Conservation (phyloP, 768 basidiomycete species). For the Porpolomopsis calyptriformis region DNA sequence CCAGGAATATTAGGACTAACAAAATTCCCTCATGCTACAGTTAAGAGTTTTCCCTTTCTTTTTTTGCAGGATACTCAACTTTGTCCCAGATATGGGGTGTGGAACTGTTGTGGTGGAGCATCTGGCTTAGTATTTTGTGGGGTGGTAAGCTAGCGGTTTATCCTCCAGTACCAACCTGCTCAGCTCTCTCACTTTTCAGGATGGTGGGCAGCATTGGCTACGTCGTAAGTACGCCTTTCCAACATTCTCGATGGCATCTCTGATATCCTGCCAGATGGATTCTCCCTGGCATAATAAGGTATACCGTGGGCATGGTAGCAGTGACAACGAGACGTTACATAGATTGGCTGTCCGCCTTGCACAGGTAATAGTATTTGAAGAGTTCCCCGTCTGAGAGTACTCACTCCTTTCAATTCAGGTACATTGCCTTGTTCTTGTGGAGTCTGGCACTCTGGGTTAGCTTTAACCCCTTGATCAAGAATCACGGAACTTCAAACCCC, state of each 20-base stretch:
- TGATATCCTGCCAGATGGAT: conserved; percentile 28
- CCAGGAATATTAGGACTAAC: conserved; percentile 53
- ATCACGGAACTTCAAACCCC: conserved; percentile 22
- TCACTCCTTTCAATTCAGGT: conserved; percentile 21
- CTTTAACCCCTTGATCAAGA: conserved; percentile 58
- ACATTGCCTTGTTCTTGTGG: conserved; percentile 63
- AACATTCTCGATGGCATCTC: not conserved
- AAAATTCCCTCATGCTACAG: conserved; percentile 7
- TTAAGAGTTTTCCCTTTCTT: not conserved
- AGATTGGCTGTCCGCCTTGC: conserved; percentile 62
- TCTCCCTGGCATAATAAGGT: conserved; percentile 42
- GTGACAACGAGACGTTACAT: conserved; percentile 65
- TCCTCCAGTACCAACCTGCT: not conserved
- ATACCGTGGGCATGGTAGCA: conserved; percentile 65
- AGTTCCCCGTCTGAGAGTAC: not conserved
- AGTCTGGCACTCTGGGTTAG: conserved; percentile 55
- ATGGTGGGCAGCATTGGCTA: conserved; percentile 71
- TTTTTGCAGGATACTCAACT: conserved; percentile 1
- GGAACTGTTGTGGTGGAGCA: conserved; percentile 65
- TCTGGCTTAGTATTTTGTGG: conserved; percentile 79
- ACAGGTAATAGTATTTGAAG: conserved; percentile 34
- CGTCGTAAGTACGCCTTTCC: conserved; percentile 37
- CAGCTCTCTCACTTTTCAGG: conserved; percentile 25
- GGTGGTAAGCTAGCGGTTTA: conserved; percentile 36
- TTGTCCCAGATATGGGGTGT: conserved; percentile 44